Conservation (phyloP, 2,329 filamentous ascomycete species). For the Phaeophleospora eucalypticola region DNA sequence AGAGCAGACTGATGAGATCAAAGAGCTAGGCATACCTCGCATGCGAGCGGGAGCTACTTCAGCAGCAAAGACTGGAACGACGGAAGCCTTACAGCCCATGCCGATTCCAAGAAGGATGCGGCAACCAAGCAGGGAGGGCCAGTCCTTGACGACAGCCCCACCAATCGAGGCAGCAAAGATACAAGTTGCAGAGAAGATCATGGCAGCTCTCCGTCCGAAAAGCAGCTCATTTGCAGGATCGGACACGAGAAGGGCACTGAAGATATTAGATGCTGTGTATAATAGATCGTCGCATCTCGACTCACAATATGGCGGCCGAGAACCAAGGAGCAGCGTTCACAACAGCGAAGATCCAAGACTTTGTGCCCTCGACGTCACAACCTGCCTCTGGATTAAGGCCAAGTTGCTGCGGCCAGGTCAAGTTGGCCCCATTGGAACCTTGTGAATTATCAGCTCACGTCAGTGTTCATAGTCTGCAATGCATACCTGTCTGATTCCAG, state of each 20-base stretch:
- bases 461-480: not conserved
- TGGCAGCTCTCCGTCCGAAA: conserved; percentile 27
- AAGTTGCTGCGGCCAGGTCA: conserved; percentile 31
- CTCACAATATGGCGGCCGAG: conserved; percentile 28
- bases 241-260: conserved; percentile 4
- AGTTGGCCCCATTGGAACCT: conserved; percentile 32
- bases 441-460: not conserved
- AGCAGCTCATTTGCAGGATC: conserved; percentile 34
- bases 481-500: conserved; percentile 1
- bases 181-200: conserved; percentile 29
- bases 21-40: not conserved
- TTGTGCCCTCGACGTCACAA: conserved; percentile 4
- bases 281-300: conserved; percentile 19
- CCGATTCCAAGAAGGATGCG: conserved; percentile 33
- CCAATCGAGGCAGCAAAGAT: conserved; percentile 31
- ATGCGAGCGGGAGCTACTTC: conserved; percentile 27
- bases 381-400: conserved; percentile 11
- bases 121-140: conserved; percentile 29
- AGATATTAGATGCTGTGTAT: not conserved
- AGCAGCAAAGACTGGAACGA: conserved; percentile 33
- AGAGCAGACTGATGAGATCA: not conserved
- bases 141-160: conserved; percentile 25
- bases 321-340: conserved; percentile 35
- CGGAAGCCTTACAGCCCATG: conserved; percentile 33
- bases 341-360: conserved; percentile 30